A percentile compares a stretch with the other conserved stretches of the same genome.
Conservation (phyloP, 2,329 filamentous ascomycete genomes). For the Aureobasidium sp. region DNA sequence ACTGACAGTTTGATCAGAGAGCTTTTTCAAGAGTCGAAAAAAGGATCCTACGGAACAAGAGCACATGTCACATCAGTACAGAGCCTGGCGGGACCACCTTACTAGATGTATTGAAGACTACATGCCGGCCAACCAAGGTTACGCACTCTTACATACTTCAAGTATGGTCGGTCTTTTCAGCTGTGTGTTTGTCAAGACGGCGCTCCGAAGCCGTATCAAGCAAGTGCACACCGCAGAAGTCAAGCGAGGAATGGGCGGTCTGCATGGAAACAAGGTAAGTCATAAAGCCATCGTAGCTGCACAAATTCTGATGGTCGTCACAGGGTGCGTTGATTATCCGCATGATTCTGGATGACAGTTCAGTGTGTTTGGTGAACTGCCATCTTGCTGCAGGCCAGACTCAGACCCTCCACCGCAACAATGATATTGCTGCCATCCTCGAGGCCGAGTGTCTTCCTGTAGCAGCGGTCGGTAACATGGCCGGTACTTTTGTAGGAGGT, state of each 20-base stretch:
- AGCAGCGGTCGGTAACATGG: constrained; percentile 51
- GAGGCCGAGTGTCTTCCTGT: constrained; percentile 67
- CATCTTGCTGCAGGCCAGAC: constrained; percentile 91
- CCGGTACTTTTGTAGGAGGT: constrained; percentile 79
- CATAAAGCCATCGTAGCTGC: no score
- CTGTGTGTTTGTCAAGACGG: constrained; percentile 85
- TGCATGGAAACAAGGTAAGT: constrained; percentile 80
- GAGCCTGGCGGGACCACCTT: constrained; percentile 90
- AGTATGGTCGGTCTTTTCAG: constrained; percentile 92
- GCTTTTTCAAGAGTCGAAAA: constrained; percentile 72
- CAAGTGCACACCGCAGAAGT: constrained; percentile 74
- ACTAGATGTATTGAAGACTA: constrained; percentile 74
- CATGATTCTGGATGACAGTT: constrained; percentile 90
- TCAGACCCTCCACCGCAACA: constrained; percentile 83
- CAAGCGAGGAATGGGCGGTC: constrained; percentile 90
- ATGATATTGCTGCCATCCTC: constrained; percentile 82
- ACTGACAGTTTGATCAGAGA: constrained; percentile 43
- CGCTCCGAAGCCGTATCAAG: constrained; percentile 65
- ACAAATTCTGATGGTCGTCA: background rate
- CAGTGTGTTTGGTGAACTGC: constrained; percentile 93
- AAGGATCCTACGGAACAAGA: constrained; percentile 81
- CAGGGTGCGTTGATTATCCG: constrained; percentile 78
- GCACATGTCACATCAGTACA: constrained; percentile 93
- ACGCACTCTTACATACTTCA: constrained; percentile 78
- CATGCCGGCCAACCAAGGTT: constrained; percentile 67